Evolutionary conservation across 2,329 filamentous ascomycete species (phyloP).

Genomic region (Colletotrichum lentis): DNA sequence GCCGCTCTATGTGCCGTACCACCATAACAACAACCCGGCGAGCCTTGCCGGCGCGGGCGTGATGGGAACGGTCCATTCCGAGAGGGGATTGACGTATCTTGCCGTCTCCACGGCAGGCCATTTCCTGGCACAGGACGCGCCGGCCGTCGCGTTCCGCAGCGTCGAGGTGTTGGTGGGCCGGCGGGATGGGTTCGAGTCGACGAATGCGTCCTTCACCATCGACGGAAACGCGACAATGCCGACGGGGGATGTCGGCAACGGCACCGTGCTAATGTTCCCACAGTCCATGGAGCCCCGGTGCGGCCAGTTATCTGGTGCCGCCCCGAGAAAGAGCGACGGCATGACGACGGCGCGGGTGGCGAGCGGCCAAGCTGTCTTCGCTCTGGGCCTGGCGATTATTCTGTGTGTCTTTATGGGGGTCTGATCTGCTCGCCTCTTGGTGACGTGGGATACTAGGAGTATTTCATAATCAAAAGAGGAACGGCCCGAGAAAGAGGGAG

Average conservation of each 20-base stretch:
- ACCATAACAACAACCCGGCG: slow-evolving; percentile 52
- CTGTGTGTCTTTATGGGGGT: neutral
- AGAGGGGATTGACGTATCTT: slow-evolving; percentile 78
- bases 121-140: slow-evolving; percentile 73
- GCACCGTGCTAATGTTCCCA: slow-evolving; percentile 31
- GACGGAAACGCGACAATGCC: slow-evolving; percentile 20
- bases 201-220: slow-evolving; percentile 48
- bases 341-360: neutral
- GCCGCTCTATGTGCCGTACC: slow-evolving; percentile 72
- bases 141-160: slow-evolving; percentile 73
- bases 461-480: neutral
- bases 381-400: neutral
- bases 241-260: slow-evolving; percentile 8
- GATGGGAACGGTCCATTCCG: slow-evolving; percentile 74
- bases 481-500: neutral
- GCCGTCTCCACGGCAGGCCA: slow-evolving; percentile 72
- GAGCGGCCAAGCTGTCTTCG: neutral
- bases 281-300: slow-evolving; percentile 21
- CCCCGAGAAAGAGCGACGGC: neutral
- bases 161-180: slow-evolving; percentile 79
- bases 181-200: slow-evolving; percentile 62
- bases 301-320: neutral
- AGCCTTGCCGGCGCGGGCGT: slow-evolving; percentile 66
- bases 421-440: neutral
- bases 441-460: neutral